A percentile compares a stretch with the other conserved stretches of the same genome.
phyloP scores from a whole-genome alignment of 495 filamentous ascomycete species.

The Hyaloscypha bicolor region DNA sequence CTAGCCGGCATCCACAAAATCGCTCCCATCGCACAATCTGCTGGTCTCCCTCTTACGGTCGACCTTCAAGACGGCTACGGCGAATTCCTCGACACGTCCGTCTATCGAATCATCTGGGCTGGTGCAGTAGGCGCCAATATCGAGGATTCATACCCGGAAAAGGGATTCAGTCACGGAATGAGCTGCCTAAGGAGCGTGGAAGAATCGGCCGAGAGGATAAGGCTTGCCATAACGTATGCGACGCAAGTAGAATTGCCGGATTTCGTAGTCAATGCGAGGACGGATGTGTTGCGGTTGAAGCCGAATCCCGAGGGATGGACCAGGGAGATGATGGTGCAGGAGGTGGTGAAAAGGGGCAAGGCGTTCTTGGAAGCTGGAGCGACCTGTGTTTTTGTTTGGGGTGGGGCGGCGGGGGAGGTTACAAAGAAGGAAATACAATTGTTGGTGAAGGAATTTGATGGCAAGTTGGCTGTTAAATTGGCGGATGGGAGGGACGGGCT shows the following conservation, averaged over 20 bases:
- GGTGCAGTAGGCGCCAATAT: conserved; percentile 55
- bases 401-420: conserved; percentile 39
- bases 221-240: conserved; percentile 34
- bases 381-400: conserved; percentile 52
- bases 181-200: conserved; percentile 34
- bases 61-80: conserved; percentile 59
- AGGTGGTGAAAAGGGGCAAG: conserved; percentile 45
- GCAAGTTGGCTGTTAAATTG: conserved; percentile 43
- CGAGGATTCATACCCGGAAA: conserved; percentile 47
- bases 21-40: conserved; percentile 36
- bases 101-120: conserved; percentile 41
- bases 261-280: conserved; percentile 51
- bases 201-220: conserved; percentile 44
- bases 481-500: conserved; percentile 23
- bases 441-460: conserved; percentile 35
- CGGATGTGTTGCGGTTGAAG: conserved; percentile 38
- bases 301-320: conserved; percentile 20
- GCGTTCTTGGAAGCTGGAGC: conserved; percentile 46
- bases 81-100: conserved; percentile 40
- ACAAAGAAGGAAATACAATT: conserved; percentile 39
- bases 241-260: conserved; percentile 39
- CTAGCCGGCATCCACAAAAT: conserved; percentile 35
- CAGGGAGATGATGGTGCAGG: conserved; percentile 30
- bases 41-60: conserved; percentile 43
- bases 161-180: conserved; percentile 19